Evolutionary conservation across 2,329 filamentous ascomycete genomes (phyloP), one percentile per base, ranked within the genome.

Genomic region (Neophaeococcomyces aloes): DNA sequence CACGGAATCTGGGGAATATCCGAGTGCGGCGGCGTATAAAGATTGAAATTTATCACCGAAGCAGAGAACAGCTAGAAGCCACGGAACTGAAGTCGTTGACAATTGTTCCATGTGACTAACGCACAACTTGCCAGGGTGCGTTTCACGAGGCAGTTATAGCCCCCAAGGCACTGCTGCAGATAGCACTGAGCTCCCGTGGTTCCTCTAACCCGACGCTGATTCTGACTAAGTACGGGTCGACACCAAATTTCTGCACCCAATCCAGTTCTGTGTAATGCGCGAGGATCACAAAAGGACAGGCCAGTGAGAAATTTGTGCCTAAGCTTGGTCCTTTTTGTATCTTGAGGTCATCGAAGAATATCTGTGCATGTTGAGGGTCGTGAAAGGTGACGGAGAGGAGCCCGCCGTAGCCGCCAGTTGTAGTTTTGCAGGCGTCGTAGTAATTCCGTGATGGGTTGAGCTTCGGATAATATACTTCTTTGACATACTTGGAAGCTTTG

Each of bases 301-400:
- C 74, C 29, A 98, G 69, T 0, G 91, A 96, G 61, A 98, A 98
- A 63, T 98, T 98, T 1, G 91, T 96, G 2, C 91, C 91, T 38
- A 98, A 69, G 63, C 87, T 95, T 0, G 91, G 91, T 0, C 91
- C 91, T 63, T 98, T 98, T 30, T 86, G 80, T 1, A 87, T 91
- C 49, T 93, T 79, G 13, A 98, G 67, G 10, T 76, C 73, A 63
- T 98, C 87, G 63, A 83, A 95, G 61, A 96, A 95, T 1, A 77
- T 74, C 42, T 86, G 69, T 1, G 89, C 85, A 49, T 88, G 79
- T 23, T 72, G 69, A 45, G 73, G 76, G 1, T 71, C 71, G 53
- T 84, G 68, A 57, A 96, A 94, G 0, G 82, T 86, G 29, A 88
- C 79, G 2, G 86, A 94, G 10, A 98, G 71, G 2, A 98, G 69